These are phyloP conservation scores for Atkinsonella hypoxylon DNA, from an alignment of 2,329 filamentous ascomycete species.

Conservation along the genomic window DNA sequence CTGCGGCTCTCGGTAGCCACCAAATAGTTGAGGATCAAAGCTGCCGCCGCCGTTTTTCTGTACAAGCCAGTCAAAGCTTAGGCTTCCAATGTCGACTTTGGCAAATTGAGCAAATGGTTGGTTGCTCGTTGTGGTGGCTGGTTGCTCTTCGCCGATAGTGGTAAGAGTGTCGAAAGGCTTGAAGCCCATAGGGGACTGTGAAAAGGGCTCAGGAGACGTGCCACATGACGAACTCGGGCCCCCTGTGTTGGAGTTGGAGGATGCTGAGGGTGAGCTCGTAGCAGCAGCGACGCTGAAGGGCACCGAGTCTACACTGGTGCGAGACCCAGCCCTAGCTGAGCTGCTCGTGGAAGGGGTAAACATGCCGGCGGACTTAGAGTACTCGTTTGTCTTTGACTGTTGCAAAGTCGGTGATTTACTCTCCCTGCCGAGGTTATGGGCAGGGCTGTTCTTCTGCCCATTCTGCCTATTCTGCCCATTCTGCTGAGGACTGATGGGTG, in stretches of 20 bases:
- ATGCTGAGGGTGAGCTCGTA: slow-evolving; percentile 53
- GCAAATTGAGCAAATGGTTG: slow-evolving; percentile 19
- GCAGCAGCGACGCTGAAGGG: slow-evolving; percentile 36
- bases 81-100: slow-evolving; percentile 31
- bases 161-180: slow-evolving; percentile 51
- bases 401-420: slow-evolving; percentile 13
- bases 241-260: slow-evolving; percentile 42
- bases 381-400: slow-evolving; percentile 22
- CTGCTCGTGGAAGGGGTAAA: slow-evolving; percentile 46
- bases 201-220: slow-evolving; percentile 65
- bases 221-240: slow-evolving; percentile 56
- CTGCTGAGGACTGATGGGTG: slow-evolving; percentile 13
- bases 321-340: slow-evolving; percentile 33
- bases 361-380: slow-evolving; percentile 43
- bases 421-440: slow-evolving; percentile 18
- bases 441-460: slow-evolving; percentile 13
- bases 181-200: slow-evolving; percentile 55
- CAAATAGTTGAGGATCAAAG: slow-evolving; percentile 87
- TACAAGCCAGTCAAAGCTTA: slow-evolving; percentile 60
- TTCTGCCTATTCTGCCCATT: slow-evolving; percentile 12
- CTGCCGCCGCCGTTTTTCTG: slow-evolving; percentile 73
- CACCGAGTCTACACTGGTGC: slow-evolving; percentile 38
- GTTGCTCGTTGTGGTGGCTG: slow-evolving; percentile 26
- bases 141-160: slow-evolving; percentile 55
- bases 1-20: slow-evolving; percentile 83